A percentile compares a stretch with the other conserved stretches of the same genome.
Conservation (phyloP, 345 rosid species). For the Brassica napus region DNA sequence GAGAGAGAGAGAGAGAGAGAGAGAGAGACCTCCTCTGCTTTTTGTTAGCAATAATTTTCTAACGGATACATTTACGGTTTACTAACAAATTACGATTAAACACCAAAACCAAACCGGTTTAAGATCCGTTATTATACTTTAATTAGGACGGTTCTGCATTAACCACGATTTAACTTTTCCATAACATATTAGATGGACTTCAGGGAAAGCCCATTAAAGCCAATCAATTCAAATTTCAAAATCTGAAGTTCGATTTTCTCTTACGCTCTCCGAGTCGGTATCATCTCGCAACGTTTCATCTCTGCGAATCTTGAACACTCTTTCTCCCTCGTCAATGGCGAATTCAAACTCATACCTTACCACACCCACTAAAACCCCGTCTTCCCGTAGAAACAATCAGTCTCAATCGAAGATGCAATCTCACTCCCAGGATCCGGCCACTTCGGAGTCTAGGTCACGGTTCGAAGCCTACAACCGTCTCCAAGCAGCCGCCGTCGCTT, state of each 20-base stretch:
- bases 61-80: neutral
- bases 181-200: neutral
- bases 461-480: slow-evolving; percentile 97
- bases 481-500: slow-evolving; percentile 92
- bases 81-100: too few relatives aligned
- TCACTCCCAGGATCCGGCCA: slow-evolving; percentile 32
- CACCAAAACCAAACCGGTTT: too few relatives aligned
- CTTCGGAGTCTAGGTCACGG: slow-evolving; percentile 51
- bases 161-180: neutral
- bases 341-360: slow-evolving; percentile 47
- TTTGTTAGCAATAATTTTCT: neutral
- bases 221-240: slow-evolving; percentile 12
- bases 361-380: slow-evolving; percentile 66
- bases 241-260: neutral
- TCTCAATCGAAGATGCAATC: slow-evolving; percentile 31
- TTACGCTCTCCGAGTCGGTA: slow-evolving; percentile 1
- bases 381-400: slow-evolving; percentile 43
- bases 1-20: neutral
- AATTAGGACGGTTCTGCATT: neutral
- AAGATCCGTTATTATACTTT: neutral
- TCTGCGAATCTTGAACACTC: slow-evolving; percentile 13
- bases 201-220: neutral
- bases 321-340: slow-evolving; percentile 47
- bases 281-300: neutral
- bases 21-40: neutral